Evolutionary conservation across 2,329 filamentous ascomycete species (phyloP), one percentile per base, ranked within the genome.

Genomic region (Penicillium brevicompactum): DNA sequence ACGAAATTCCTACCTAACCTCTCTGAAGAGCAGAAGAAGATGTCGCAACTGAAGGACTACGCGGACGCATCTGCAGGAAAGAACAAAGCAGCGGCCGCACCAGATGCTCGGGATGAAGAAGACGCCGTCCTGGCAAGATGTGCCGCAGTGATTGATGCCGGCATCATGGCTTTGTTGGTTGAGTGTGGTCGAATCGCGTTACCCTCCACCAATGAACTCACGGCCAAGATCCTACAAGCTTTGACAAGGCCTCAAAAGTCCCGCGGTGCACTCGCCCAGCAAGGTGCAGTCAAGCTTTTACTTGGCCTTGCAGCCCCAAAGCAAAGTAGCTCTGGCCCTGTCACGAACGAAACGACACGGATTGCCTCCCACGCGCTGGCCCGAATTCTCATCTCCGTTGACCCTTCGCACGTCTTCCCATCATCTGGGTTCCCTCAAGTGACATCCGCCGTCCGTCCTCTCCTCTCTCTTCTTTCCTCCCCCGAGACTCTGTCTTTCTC

Each of bases 41-140:
- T 99, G 78, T 84, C 84, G 5, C 90, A 99, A 71, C 83, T 99
- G 43, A 97, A 96, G 78, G 91, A 92, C 2, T 99, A 97, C 67
- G 94, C 94, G 13, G 91, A 96, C 69, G 89, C 91, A 0, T 87
- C 87, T 68, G 88, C 91, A 0, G 85, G 86, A 5, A 92, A 91
- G 67, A 84, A 84, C 57, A 70, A 53, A 37, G 21, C 34, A 14
- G 83, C n/a, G 74, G 31, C 78, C 1, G 70, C 73, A 18, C 71
- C 80, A 0, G 85, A 92, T 67, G 84, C 85, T 7, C 79, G 95
- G 0, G 87, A 94, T 54, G 85, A 92, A 57, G 87, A 96, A 54
- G 80, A 87, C 2, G 86, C 90, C 61, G 92, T 96, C 32, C 80
- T 84, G 14, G 82, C 83, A 57, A 86, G 94, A 22, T 97, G 93